Percentiles rank a stretch among this genome's conserved stretches.
Evolutionary conservation across 805 yeast species (phyloP).

Genomic region (Saccharomycopsis oosterbeekiorum): DNA sequence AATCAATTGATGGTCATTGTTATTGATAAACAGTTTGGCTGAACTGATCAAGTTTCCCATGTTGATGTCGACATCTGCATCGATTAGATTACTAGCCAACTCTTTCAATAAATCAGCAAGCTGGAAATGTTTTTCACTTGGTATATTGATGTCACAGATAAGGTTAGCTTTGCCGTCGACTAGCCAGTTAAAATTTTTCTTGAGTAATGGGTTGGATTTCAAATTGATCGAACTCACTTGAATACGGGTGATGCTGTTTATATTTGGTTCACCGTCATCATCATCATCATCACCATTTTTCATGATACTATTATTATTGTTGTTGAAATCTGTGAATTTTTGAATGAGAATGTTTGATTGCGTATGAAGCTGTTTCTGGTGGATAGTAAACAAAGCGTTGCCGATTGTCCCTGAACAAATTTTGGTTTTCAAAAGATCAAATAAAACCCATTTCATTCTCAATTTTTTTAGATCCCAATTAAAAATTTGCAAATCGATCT

Average conservation of each 20-base stretch:
- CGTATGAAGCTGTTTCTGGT: slow-evolving; percentile 46
- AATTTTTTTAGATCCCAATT: slow-evolving; percentile 56
- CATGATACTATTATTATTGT: background rate
- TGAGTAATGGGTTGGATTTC: slow-evolving; percentile 22
- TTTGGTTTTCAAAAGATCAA: slow-evolving; percentile 61
- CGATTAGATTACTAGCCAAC: background rate
- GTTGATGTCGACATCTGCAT: background rate
- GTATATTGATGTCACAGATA: slow-evolving; percentile 63
- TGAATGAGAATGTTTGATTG: background rate
- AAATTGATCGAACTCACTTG: slow-evolving; percentile 31
- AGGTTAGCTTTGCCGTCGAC: slow-evolving; percentile 61
- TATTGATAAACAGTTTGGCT: background rate
- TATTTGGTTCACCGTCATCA: background rate
- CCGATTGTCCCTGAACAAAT: slow-evolving; percentile 67
- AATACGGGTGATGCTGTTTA: slow-evolving; percentile 11
- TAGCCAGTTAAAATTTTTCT: slow-evolving; percentile 58
- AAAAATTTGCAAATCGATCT: slow-evolving; percentile 31
- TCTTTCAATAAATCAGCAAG: slow-evolving; percentile 21
- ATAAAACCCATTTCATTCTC: slow-evolving; percentile 45
- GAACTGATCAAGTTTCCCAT: background rate
- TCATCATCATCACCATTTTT: background rate
- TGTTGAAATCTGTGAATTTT: background rate
- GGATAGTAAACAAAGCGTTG: slow-evolving; percentile 67
- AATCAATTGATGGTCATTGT: background rate
- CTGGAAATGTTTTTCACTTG: slow-evolving; percentile 32